phyloP scores from a whole-genome alignment of 2,329 filamentous ascomycete genomes.

The Talaromyces verruculosus region DNA sequence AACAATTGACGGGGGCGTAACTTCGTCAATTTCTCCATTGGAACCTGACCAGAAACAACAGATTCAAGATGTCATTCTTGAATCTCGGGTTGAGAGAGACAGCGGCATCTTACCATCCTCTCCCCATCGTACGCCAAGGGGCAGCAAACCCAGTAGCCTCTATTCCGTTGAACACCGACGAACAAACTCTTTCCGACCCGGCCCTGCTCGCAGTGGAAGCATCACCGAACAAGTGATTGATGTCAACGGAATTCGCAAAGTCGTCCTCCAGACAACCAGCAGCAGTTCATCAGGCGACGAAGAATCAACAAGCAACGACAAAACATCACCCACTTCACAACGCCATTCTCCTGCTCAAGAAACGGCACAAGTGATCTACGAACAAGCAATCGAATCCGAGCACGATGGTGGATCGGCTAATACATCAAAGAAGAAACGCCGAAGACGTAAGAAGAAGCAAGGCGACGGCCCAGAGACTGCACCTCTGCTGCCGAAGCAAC shows the following conservation, averaged over 20 bases:
- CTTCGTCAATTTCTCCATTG: background rate
- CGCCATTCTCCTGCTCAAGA: background rate
- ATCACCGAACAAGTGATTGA: conserved; percentile 79
- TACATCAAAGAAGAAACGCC: conserved; percentile 30
- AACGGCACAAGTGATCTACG: background rate
- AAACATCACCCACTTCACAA: background rate
- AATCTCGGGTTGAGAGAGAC: conserved; percentile 9
- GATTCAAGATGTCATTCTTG: conserved; percentile 29
- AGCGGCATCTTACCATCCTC: background rate
- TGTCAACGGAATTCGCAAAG: conserved; percentile 70
- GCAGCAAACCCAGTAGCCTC: conserved; percentile 29
- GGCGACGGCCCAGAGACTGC: conserved; percentile 24
- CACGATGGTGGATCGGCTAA: conserved; percentile 2
- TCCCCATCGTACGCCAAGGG: conserved; percentile 2
- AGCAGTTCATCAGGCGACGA: conserved; percentile 46
- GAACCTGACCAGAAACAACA: background rate
- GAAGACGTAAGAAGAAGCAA: conserved; percentile 28
- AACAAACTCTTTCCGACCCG: conserved; percentile 41
- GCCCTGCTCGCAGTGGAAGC: conserved; percentile 67
- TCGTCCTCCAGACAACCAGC: conserved; percentile 69
- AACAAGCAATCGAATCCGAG: conserved; percentile 14
- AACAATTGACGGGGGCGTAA: conserved; percentile 2
- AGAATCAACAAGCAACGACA: background rate
- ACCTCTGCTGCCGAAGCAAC: conserved; percentile 25
- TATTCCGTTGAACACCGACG: conserved; percentile 28